phyloP scores from a whole-genome alignment of 805 yeast genomes.

The Kluyveromyces nonfermentans region DNA sequence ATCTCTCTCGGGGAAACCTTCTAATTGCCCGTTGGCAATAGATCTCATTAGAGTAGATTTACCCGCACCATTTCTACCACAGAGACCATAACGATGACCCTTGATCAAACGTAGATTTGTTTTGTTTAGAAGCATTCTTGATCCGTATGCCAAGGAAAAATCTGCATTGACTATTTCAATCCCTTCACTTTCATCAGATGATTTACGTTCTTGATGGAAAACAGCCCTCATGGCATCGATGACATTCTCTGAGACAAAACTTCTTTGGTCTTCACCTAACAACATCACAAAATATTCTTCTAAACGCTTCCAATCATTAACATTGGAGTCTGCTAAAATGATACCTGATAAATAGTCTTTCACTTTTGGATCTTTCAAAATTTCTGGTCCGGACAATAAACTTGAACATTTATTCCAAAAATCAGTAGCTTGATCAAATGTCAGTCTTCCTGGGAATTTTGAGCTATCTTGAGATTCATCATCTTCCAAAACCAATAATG shows the following conservation, averaged over 20 bases:
- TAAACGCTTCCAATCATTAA: constrained; percentile 61
- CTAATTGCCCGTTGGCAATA: constrained; percentile 91
- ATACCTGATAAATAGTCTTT: constrained; percentile 43
- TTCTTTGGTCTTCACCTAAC: constrained; percentile 28
- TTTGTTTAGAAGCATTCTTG: constrained; percentile 92
- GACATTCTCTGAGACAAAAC: constrained; percentile 31
- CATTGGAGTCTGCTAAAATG: constrained; percentile 56
- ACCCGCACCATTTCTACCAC: constrained; percentile 99
- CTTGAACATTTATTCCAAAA: constrained; percentile 28
- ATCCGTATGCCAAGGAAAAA: constrained; percentile 94
- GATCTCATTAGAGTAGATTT: constrained; percentile 96
- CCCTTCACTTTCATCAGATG: constrained; percentile 63
- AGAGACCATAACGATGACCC: constrained; percentile 95
- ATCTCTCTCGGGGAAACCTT: constrained; percentile 90
- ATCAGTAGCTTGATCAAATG: constrained; percentile 41
- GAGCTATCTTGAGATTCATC: constrained; percentile 64
- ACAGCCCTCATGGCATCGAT: constrained; percentile 44
- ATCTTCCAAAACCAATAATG: constrained; percentile 68
- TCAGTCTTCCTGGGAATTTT: constrained; percentile 66
- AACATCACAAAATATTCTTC: constrained; percentile 41
- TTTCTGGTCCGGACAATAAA: constrained; percentile 7
- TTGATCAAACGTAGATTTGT: constrained; percentile 78
- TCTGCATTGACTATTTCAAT: constrained; percentile 88
- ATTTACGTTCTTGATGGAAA: constrained; percentile 39
- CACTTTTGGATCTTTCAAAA: constrained; percentile 28